Evolutionary conservation across 2,329 filamentous ascomycete species (phyloP), one percentile per base, ranked within the genome.

Genomic region (Colletotrichum nymphaeae): DNA sequence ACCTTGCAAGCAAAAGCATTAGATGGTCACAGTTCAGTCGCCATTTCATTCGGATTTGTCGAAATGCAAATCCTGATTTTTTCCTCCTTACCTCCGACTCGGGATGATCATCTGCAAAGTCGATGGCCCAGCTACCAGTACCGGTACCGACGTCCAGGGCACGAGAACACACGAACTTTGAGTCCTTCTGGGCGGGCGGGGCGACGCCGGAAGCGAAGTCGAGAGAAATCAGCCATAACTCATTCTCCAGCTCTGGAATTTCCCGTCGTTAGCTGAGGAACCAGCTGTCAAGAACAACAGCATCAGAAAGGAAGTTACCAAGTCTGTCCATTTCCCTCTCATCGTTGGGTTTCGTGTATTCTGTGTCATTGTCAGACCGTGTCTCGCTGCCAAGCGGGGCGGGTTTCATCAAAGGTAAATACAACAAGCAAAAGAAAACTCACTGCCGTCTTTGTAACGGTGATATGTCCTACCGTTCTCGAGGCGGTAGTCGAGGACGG

Each of bases 141-240:
- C 78, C 77, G 2, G 79, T 80, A 7, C 78, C 77, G 3, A 80
- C 71, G 62, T 80, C 79, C 12, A 79, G 70, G 24, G 78, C 76
- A 28, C 32, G 63, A n/a, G 46, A 37, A 46, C 42, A 46, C 42
- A 14, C 14, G 5, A 46, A 16, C 42, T 46, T 46, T 16, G 42
- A 46, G 16, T 78, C 78, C 12, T 26, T 78, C 71, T 58, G 86
- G 83, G 22, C 82, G 83, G 72, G 85, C 82, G 67, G 85, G 83
- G 60, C 84, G 83, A 22, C 78, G 78, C 78, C 77, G 80, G 30
- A 79, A 78, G 11, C 78, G 78, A 24, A 76, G 76, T 7, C 77
- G 76, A 5, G 78, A 79, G 8, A 77, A 76, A 5, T 79, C 71
- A 66, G 78, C 70, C 77, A 55, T 77, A 79, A 11, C 78, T 76